phyloP scores from a whole-genome alignment of 352 stramenopile genomes.

The Plasmopara muralis region DNA sequence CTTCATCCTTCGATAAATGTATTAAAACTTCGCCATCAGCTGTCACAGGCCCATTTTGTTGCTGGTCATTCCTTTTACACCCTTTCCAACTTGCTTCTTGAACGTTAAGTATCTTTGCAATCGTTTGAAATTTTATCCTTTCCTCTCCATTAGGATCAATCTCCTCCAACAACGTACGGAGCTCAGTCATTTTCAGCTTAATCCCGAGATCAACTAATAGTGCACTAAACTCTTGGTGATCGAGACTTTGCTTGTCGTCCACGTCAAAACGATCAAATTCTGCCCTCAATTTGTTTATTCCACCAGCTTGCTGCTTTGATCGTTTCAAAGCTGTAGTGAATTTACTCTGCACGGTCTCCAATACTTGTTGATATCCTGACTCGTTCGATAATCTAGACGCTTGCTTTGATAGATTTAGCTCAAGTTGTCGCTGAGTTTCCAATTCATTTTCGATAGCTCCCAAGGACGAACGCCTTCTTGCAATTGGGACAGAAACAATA shows the following conservation, averaged over 20 bases:
- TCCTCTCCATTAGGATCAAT: conserved; percentile 42
- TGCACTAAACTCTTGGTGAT: conserved; percentile 56
- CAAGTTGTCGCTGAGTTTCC: not conserved
- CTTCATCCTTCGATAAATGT: conserved; percentile 37
- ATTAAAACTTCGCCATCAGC: conserved; percentile 7
- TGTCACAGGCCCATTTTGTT: conserved; percentile 3
- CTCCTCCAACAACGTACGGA: conserved; percentile 29
- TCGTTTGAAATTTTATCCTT: conserved; percentile 43
- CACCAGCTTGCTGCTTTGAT: conserved; percentile 16
- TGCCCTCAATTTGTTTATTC: conserved; percentile 15
- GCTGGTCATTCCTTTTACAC: conserved; percentile 1
- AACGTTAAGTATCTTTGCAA: conserved; percentile 21
- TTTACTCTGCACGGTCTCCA: conserved; percentile 20
- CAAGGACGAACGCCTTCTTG: not conserved
- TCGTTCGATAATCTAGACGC: conserved; percentile 7
- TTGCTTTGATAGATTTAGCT: conserved; percentile 4
- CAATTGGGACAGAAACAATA: not conserved
- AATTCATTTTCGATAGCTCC: conserved; percentile 9
- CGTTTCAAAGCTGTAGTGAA: conserved; percentile 23
- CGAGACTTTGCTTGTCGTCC: conserved; percentile 38
- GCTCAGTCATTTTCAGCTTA: conserved; percentile 39
- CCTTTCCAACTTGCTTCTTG: conserved; percentile 6
- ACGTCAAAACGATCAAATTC: conserved; percentile 51
- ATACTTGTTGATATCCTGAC: conserved; percentile 17
- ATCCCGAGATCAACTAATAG: conserved; percentile 50